Percentiles rank a stretch among this genome's conserved stretches.
phyloP scores from a whole-genome alignment of 192 early-diverging fungal genomes.

The Dissophora ornata region DNA sequence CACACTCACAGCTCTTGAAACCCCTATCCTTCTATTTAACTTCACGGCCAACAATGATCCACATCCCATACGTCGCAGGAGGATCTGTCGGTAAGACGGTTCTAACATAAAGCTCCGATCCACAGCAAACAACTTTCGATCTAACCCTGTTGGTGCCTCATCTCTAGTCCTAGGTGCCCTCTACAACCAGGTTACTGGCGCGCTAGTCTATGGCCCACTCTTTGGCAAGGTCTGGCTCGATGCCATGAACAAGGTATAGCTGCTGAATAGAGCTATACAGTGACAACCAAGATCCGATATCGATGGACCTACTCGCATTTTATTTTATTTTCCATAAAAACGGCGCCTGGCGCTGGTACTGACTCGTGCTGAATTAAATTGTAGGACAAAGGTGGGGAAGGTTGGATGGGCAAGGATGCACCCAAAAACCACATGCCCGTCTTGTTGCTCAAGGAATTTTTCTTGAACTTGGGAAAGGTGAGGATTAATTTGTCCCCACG shows the following conservation, averaged over 20 bases:
- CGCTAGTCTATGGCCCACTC: slow-evolving; percentile 50
- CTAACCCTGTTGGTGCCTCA: not conserved
- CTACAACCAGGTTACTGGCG: slow-evolving; percentile 43
- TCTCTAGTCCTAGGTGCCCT: slow-evolving; percentile 39
- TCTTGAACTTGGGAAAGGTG: slow-evolving; percentile 41
- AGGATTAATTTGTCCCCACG: not conserved
- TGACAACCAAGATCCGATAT: too few relatives aligned
- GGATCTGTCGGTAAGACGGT: slow-evolving; percentile 49
- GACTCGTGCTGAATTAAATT: too few relatives aligned
- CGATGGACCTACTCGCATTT: too few relatives aligned
- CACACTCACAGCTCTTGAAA: not conserved
- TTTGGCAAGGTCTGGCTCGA: slow-evolving; percentile 49
- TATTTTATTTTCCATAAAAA: too few relatives aligned
- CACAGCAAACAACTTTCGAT: too few relatives aligned
- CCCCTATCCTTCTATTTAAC: not conserved
- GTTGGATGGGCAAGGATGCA: slow-evolving; percentile 12
- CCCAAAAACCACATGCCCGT: slow-evolving; percentile 6
- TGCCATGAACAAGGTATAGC: slow-evolving; percentile 51
- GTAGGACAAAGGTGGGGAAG: slow-evolving; percentile 45
- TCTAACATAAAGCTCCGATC: too few relatives aligned
- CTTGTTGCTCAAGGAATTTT: slow-evolving; percentile 36
- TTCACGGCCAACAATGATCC: slow-evolving; percentile 20
- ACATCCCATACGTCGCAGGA: slow-evolving; percentile 44
- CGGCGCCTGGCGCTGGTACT: too few relatives aligned
- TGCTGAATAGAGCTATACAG: too few relatives aligned